Evolutionary conservation across 75 land plant species (phyloP).

Genomic region (Chamaecyparis obtusa): DNA sequence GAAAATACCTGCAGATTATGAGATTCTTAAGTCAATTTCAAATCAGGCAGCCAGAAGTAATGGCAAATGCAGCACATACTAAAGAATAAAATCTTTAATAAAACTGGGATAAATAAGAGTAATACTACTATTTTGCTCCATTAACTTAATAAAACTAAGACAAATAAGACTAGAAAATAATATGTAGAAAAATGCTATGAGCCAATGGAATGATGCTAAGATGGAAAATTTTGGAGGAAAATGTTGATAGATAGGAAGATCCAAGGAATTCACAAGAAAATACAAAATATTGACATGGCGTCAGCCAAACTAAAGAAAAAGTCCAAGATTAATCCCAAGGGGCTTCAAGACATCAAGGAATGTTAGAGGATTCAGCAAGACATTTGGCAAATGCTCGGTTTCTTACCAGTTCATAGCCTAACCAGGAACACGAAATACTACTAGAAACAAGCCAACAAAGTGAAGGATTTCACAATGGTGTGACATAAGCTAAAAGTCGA

Average conservation of each 20-base stretch:
- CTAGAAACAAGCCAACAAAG: not conserved
- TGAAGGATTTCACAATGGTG: not conserved
- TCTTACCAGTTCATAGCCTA: not conserved
- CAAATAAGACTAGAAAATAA: not conserved
- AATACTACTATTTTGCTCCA: not conserved
- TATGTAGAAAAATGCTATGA: not conserved
- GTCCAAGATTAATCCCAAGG: not conserved
- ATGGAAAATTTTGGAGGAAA: not conserved
- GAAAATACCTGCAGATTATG: conserved; percentile 59
- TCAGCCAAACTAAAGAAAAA: not conserved
- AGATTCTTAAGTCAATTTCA: not conserved
- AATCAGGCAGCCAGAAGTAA: not conserved
- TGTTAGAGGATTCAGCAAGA: not conserved
- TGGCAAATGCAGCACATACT: not conserved
- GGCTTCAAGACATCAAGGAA: not conserved
- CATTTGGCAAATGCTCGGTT: not conserved
- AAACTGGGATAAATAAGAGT: not conserved
- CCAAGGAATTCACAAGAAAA: not conserved
- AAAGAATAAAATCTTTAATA: not conserved
- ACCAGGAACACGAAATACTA: not conserved
- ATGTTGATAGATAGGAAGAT: not conserved
- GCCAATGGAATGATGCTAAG: not conserved
- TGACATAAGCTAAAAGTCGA: not conserved
- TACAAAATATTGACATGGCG: not conserved
- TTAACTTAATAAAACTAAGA: not conserved